phyloP scores from a whole-genome alignment of 495 filamentous ascomycete species.

The Trichoderma orchidacearum region DNA sequence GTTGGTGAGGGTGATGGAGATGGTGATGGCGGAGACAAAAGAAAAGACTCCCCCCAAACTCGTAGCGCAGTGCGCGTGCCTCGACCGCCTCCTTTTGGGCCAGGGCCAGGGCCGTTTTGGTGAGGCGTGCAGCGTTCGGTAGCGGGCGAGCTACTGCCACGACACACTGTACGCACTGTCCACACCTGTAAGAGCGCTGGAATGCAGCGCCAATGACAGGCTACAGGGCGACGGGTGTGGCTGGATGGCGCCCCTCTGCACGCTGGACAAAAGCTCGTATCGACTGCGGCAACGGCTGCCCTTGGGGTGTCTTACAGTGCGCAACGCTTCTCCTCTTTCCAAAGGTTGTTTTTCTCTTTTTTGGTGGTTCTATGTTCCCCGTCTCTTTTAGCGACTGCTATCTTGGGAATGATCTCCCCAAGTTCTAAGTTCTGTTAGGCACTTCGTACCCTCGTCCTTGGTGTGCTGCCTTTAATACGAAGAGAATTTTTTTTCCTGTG shows the following conservation, averaged over 20 bases:
- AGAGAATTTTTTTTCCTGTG: too few species aligned
- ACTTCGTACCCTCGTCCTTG: too few species aligned
- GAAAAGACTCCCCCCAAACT: too few species aligned
- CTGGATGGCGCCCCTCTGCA: background rate
- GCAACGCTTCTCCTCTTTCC: background rate
- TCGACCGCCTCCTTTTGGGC: background rate
- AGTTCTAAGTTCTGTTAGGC: too few species aligned
- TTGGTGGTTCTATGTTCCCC: background rate
- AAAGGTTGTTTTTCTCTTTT: background rate
- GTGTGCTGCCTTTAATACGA: too few species aligned
- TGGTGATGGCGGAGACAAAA: background rate
- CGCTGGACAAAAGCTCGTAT: background rate
- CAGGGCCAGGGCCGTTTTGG: background rate
- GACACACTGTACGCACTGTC: background rate
- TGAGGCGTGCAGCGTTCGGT: too few species aligned
- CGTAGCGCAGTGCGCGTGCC: background rate
- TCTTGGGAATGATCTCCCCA: background rate
- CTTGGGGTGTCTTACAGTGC: background rate
- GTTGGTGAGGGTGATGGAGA: background rate
- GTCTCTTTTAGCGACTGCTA: background rate
- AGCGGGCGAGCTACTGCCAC: background rate
- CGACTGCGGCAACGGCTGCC: background rate
- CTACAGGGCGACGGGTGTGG: background rate
- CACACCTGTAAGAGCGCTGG: too few species aligned
- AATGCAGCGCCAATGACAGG: background rate